Base-by-base conservation (phyloP, 345 rosid genomes). In the Arabis alpina region DNA sequence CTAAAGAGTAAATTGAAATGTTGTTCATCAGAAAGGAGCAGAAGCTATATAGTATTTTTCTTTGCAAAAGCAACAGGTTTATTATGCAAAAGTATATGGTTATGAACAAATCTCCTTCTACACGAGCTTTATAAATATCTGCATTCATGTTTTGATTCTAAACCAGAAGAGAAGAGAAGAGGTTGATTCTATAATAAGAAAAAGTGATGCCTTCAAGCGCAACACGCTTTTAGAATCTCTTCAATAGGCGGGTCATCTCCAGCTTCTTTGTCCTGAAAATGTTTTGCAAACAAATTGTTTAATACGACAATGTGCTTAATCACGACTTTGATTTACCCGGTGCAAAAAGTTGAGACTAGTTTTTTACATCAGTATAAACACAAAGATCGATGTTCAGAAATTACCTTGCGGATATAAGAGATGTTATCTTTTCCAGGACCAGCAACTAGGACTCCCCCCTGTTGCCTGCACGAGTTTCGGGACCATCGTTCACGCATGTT, bases 381-480 rank as follows among this genome's bases (percentile, higher is more conserved):
- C 37, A 12, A 44, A 45, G 43, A 53, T 32, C 5, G 16, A 28
- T 27, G 50, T 42, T 61, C 15, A 45, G 1, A 6, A 15, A 61
- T 6, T 25, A 49, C 99, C 91, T 80, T 86, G 85, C 86, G 90
- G 59, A 94, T 81, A 82, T 91, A 91, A 47, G 82, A 88, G 64
- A 94, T 81, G 77, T 84, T 94, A 13, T 80, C 43, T 76, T 86
- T 84, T 10, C 97, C 97, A 48, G 96, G 95, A 27, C 99, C 97
- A 61, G 97, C 96, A 67, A 91, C 90, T 68, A 94, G 71, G 70
- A 89, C 82, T 63, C 97, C 99, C 34, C 99, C 99, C 75, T 91
- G 96, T 84, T 83, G 88, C 97, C 97, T 91, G 89, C 73, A 62
- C 50, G 56, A 76, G 40, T 49, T 77, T 28, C 42, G 32, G 12